Percentiles rank a stretch among this genome's conserved stretches.
Conservation (phyloP, 1,284 basidiomycete genomes). For the Moesziomyces antarcticus region DNA sequence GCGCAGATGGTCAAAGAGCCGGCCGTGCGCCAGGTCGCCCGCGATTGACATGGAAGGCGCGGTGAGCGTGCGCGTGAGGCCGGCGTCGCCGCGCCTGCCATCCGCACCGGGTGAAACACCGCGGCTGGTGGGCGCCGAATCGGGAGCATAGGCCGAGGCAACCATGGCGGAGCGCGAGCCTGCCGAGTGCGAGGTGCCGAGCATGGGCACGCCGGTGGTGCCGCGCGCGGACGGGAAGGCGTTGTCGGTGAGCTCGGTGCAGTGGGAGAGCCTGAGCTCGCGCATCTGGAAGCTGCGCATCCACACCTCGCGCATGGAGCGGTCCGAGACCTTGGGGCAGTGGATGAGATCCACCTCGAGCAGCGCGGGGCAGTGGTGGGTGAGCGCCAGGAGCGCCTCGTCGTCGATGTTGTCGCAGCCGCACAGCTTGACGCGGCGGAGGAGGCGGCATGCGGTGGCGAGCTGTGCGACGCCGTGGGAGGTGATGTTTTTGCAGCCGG, state of each 20-base stretch:
- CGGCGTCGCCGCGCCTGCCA: conserved; percentile 9
- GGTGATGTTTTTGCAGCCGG: conserved; percentile 83
- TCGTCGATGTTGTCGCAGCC: conserved; percentile 57
- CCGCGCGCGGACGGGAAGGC: conserved; percentile 79
- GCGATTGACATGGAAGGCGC: conserved; percentile 10
- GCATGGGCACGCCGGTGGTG: conserved; percentile 37
- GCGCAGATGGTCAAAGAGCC: conserved; percentile 63
- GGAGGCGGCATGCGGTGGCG: conserved; percentile 79
- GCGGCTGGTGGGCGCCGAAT: conserved; percentile 49
- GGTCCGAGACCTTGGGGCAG: conserved; percentile 82
- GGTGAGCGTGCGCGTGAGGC: conserved; percentile 20
- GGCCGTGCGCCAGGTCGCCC: conserved; percentile 34
- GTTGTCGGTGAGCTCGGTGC: conserved; percentile 80
- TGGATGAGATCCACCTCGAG: conserved; percentile 93
- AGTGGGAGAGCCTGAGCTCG: conserved; percentile 87
- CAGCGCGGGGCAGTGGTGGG: conserved; percentile 78
- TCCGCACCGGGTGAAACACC: conserved; percentile 44
- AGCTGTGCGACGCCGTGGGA: conserved; percentile 83
- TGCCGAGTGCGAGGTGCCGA: conserved; percentile 29
- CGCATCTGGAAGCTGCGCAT: conserved; percentile 82
- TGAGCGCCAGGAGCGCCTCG: conserved; percentile 53
- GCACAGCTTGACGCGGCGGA: conserved; percentile 73
- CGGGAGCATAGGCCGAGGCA: conserved; percentile 5
- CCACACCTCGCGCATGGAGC: conserved; percentile 86
- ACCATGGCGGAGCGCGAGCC: conserved; percentile 18